Evolutionary conservation across 202 grass and related monocot species (phyloP).

Genomic region (Panicum hallii): DNA sequence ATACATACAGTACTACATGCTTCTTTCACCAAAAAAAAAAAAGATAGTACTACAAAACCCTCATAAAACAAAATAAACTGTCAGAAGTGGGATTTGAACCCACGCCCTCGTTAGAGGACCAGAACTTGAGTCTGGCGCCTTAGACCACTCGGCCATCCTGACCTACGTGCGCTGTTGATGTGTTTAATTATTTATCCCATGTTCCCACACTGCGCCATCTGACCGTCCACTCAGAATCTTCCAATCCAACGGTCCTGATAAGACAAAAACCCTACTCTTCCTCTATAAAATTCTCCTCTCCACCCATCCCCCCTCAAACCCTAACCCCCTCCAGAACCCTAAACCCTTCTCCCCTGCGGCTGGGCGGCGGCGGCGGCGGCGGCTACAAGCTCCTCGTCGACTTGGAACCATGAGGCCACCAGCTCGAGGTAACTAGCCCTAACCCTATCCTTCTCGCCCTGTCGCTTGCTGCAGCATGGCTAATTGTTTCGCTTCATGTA

Average conservation of each 20-base stretch:
- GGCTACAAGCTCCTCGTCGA: not conserved
- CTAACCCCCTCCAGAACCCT: slow-evolving; percentile 44
- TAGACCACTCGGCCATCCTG: slow-evolving; percentile 99
- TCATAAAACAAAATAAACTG: not conserved
- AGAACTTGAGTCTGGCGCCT: slow-evolving; percentile 99
- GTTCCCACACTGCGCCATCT: not conserved
- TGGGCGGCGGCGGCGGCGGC: slow-evolving; percentile 38
- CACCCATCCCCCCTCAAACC: not conserved
- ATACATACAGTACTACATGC: too few species aligned
- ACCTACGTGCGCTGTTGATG: not conserved
- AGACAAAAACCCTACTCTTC: slow-evolving; percentile 29
- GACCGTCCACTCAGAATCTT: slow-evolving; percentile 11
- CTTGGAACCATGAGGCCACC: slow-evolving; percentile 64
- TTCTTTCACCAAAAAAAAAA: too few species aligned
- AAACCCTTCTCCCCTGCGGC: slow-evolving; percentile 27
- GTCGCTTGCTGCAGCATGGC: not conserved
- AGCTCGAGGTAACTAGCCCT: slow-evolving; percentile 29
- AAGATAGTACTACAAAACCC: not conserved
- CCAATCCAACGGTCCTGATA: slow-evolving; percentile 4
- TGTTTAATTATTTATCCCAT: not conserved
- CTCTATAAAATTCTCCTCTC: slow-evolving; percentile 41
- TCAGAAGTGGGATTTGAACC: slow-evolving; percentile 96
- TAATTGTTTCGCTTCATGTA: not conserved
- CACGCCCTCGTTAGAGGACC: slow-evolving; percentile 84
- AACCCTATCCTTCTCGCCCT: not conserved